Percentiles rank a stretch among this genome's conserved stretches.
These are phyloP conservation scores for Globisporangium abappressorium DNA, from an alignment of 352 stramenopile species.

Conservation along the genomic window DNA sequence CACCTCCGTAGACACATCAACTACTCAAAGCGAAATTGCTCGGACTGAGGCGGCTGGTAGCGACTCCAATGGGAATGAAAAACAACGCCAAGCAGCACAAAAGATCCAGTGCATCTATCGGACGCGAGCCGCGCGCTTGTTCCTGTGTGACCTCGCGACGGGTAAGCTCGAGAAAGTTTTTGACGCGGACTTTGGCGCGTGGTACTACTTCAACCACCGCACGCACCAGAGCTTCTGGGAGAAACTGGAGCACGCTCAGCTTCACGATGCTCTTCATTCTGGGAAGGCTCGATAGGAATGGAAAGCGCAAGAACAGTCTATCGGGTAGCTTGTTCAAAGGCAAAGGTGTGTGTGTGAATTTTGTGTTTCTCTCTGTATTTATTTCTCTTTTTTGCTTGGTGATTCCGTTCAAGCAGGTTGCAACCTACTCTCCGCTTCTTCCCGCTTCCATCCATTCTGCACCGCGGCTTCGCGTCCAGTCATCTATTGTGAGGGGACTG, in stretches of 20 bases:
- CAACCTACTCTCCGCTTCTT: neutral
- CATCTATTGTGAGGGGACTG: conserved; percentile 17
- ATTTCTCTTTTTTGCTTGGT: conserved; percentile 26
- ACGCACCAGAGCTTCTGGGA: conserved; percentile 57
- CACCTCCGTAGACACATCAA: neutral
- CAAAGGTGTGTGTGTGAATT: conserved; percentile 13
- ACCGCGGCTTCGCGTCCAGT: neutral
- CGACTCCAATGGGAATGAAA: neutral
- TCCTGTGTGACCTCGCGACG: conserved; percentile 33
- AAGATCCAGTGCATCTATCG: conserved; percentile 42
- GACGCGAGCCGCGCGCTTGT: conserved; percentile 29
- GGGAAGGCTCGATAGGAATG: neutral
- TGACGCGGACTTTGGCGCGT: conserved; percentile 34
- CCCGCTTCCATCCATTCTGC: neutral
- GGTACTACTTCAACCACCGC: conserved; percentile 58
- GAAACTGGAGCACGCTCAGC: conserved; percentile 28
- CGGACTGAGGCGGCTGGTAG: neutral
- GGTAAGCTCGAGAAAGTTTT: conserved; percentile 43
- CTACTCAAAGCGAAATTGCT: neutral
- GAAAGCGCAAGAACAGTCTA: neutral
- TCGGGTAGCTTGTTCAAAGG: too few species aligned
- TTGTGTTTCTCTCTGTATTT: conserved; percentile 20
- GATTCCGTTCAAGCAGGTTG: conserved; percentile 10
- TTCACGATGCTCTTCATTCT: conserved; percentile 10
- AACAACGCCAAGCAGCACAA: conserved; percentile 20